Evolutionary conservation across 2,329 filamentous ascomycete species (phyloP).

Genomic region (Aureobasidium sp.): DNA sequence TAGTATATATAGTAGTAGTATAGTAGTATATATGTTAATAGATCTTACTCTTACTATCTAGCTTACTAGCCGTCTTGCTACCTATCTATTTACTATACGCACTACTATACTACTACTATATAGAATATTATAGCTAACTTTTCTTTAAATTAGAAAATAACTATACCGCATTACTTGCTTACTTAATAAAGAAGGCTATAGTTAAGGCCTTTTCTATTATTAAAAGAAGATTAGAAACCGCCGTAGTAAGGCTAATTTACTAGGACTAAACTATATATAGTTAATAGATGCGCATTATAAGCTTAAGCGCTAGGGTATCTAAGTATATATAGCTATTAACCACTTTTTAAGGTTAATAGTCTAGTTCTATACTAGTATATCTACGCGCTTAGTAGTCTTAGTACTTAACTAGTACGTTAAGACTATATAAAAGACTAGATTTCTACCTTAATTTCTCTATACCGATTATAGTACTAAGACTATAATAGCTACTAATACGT

Average conservation of each 20-base stretch:
- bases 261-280: constrained; percentile 5
- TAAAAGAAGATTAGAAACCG: not conserved
- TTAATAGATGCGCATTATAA: constrained; percentile 10
- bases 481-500: not conserved
- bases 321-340: constrained; percentile 1
- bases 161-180: not conserved
- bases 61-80: too few relatives aligned
- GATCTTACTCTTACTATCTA: too few relatives aligned
- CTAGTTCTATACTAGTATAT: not conserved
- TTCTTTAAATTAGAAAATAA: not conserved
- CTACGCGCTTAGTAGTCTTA: not conserved
- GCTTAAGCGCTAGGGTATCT: constrained; percentile 4
- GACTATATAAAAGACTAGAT: not conserved
- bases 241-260: constrained; percentile 19
- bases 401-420: not conserved
- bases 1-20: not conserved
- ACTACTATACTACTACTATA: too few relatives aligned
- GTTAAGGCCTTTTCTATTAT: not conserved
- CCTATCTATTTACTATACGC: too few relatives aligned
- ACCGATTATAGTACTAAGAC: not conserved
- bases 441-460: not conserved
- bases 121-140: not conserved
- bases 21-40: not conserved
- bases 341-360: not conserved
- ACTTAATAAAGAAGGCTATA: not conserved